phyloP scores from a whole-genome alignment of 257 asterid genomes.

The Ocimum tenuiflorum region DNA sequence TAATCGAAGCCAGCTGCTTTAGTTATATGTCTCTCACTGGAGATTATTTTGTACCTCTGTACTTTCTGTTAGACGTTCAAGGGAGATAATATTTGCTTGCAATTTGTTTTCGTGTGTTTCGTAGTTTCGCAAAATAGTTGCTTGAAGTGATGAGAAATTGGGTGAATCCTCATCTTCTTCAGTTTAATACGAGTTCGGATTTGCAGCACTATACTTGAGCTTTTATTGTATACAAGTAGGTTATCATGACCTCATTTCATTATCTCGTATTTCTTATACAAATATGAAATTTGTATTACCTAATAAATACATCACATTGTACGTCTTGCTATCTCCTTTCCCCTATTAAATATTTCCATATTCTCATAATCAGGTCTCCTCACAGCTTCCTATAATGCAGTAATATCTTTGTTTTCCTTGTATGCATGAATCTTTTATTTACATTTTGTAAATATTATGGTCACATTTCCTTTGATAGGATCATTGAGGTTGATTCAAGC shows the following conservation, averaged over 20 bases:
- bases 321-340: too few species aligned
- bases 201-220: background rate
- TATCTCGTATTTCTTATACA: too few species aligned
- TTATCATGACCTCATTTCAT: too few species aligned
- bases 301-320: too few species aligned
- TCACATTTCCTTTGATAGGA: constrained; percentile 33
- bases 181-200: background rate
- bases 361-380: too few species aligned
- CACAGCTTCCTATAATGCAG: too few species aligned
- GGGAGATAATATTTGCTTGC: too few species aligned
- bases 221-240: background rate
- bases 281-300: too few species aligned
- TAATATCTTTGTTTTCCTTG: background rate
- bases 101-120: too few species aligned
- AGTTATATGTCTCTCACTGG: background rate
- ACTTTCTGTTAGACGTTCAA: background rate
- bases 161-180: background rate
- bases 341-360: too few species aligned
- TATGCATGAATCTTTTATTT: background rate
- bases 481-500: constrained; percentile 77
- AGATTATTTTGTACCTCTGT: background rate
- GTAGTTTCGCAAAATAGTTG: background rate
- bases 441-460: background rate
- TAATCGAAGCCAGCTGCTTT: too few species aligned
- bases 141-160: background rate